phyloP scores from a whole-genome alignment of 2,329 filamentous ascomycete species.

The Aplosporella prunicola region DNA sequence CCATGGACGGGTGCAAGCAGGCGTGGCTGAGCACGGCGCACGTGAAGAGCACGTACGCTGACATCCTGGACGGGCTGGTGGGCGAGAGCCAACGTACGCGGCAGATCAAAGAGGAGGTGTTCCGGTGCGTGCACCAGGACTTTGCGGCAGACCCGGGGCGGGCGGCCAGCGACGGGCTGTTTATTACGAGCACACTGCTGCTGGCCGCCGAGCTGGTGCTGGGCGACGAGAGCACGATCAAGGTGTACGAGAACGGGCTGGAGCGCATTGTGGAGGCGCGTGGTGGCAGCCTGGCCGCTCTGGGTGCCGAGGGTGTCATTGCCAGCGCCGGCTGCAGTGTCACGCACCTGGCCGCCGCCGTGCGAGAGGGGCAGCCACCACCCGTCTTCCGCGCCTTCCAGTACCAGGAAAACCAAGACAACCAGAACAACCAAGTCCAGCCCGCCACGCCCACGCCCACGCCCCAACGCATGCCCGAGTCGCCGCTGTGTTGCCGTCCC shows the following conservation, averaged over 20 bases:
- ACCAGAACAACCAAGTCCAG: too few species aligned
- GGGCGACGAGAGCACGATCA: conserved; percentile 9
- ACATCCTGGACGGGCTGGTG: conserved; percentile 7
- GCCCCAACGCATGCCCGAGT: background rate
- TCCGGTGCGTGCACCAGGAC: conserved; percentile 2
- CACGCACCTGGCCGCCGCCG: background rate
- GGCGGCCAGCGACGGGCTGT: conserved; percentile 4
- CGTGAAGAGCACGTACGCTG: conserved; percentile 9
- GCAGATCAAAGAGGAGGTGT: conserved; percentile 10
- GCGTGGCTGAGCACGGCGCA: conserved; percentile 9
- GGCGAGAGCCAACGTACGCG: conserved; percentile 9
- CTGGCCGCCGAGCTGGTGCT: conserved; percentile 4
- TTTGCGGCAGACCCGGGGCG: background rate
- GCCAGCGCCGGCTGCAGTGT: background rate
- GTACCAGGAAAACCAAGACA: background rate
- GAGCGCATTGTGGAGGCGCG: conserved; percentile 3
- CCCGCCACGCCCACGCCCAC: background rate
- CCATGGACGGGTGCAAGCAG: conserved; percentile 8
- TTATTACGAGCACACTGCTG: conserved; percentile 7
- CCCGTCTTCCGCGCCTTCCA: background rate
- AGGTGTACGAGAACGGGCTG: conserved; percentile 8
- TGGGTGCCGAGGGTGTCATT: conserved; percentile 4
- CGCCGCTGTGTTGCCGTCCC: conserved; percentile 9
- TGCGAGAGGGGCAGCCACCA: conserved; percentile 5
- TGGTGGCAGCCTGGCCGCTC: background rate